phyloP scores from a whole-genome alignment of 2,329 filamentous ascomycete species.

The Cyphellophora attinorum region DNA sequence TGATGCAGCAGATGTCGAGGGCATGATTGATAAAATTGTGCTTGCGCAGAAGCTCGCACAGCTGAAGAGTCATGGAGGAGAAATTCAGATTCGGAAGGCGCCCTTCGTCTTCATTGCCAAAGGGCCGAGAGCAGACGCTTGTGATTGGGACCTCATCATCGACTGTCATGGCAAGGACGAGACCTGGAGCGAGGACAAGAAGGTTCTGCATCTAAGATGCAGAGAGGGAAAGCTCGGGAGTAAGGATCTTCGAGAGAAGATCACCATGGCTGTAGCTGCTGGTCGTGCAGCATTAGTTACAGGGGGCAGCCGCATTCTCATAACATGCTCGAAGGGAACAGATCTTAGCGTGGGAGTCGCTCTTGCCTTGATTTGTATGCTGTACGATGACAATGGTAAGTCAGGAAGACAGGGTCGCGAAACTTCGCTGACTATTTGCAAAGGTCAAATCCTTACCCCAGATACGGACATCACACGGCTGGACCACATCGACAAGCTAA shows the following conservation, averaged over 20 bases:
- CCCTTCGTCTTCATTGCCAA: slow-evolving; percentile 25
- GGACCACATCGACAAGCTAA: slow-evolving; percentile 54
- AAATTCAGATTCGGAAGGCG: slow-evolving; percentile 27
- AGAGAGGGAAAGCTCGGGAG: slow-evolving; percentile 68
- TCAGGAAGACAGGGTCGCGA: slow-evolving; percentile 8
- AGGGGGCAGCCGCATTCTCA: slow-evolving; percentile 33
- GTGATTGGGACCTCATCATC: slow-evolving; percentile 35
- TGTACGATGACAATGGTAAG: slow-evolving; percentile 56
- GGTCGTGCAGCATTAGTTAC: slow-evolving; percentile 42
- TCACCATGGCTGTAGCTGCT: slow-evolving; percentile 41
- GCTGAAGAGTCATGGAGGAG: slow-evolving; percentile 15
- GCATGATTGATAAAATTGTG: slow-evolving; percentile 38
- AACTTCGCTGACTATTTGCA: too few relatives aligned
- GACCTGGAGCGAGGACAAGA: slow-evolving; percentile 33
- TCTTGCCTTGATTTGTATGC: slow-evolving; percentile 65
- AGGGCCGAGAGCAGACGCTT: slow-evolving; percentile 21
- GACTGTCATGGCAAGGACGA: slow-evolving; percentile 23
- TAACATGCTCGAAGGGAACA: slow-evolving; percentile 68
- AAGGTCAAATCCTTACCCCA: too few relatives aligned
- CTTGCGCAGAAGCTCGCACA: slow-evolving; percentile 17
- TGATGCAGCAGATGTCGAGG: slow-evolving; percentile 54
- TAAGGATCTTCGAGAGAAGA: slow-evolving; percentile 64
- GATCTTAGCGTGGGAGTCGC: slow-evolving; percentile 73
- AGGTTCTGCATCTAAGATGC: slow-evolving; percentile 49
- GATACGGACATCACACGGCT: too few relatives aligned